Evolutionary conservation across 441 rosid genomes (phyloP), one percentile per base, ranked within the genome.

Genomic region (Euphorbia schlechtendalii): DNA sequence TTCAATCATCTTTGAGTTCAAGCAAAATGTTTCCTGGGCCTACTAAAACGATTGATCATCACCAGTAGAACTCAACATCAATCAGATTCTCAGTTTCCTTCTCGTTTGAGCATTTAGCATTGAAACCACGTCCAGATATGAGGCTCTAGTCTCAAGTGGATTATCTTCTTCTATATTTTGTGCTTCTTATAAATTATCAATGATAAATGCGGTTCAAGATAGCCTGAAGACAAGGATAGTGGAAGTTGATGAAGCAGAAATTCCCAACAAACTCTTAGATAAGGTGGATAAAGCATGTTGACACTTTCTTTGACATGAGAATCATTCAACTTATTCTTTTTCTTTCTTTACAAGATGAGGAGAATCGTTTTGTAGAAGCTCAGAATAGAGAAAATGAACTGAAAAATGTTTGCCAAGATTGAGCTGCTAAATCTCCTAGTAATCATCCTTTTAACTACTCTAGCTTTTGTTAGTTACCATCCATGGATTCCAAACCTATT

Each of bases 11-110:
- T 59, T 69, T 89, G 78, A 80, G 67, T 48, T 77, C 88, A 48
- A 89, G 96, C 86, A 87, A 83, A 73, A 53, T 81, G 21, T 77
- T 81, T 74, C 72, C 76, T 61, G 86, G 90, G 43, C 84, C 94
- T 28, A 76, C 98, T 8, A 92, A 89, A 77, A 82, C 85, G 61
- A 91, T 94, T 73, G 96, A 87, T 64, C 53, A 69, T 76, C 90
- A 85, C 57, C 91, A 90, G 63, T 71, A 60, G 66, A 86, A 74
- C 79, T 76, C 83, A 60, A 78, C 70, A 43, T 77, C 86, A 52
- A 78, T 70, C 73, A 77, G 84, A 71, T 84, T 90, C 68, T 75
- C 90, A 68, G 81, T 85, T 70, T 73, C 87, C n/a, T 86, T 88
- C 73, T 88, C 96, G 40, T 88, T 88, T 66, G 96, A 86, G 69